Percentiles rank a stretch among this genome's conserved stretches.
These are phyloP conservation scores for Aristolochia contorta DNA, from an alignment of 164 flowering plant species.

Conservation along the genomic window DNA sequence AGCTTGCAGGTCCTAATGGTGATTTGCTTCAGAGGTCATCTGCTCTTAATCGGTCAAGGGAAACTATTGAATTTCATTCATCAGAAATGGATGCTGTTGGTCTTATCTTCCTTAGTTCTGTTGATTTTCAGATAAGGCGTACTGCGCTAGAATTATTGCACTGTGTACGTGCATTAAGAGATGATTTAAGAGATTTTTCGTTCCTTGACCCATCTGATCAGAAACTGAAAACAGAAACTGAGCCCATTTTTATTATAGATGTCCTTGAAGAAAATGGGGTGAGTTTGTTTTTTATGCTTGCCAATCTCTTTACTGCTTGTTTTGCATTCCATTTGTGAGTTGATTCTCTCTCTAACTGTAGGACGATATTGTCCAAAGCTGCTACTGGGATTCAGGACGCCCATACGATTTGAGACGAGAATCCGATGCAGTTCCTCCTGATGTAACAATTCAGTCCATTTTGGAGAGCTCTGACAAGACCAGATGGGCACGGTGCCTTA, in stretches of 20 bases:
- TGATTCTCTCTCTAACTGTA: slow-evolving; percentile 16
- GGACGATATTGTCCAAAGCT: slow-evolving; percentile 96
- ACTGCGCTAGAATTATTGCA: slow-evolving; percentile 90
- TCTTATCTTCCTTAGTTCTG: slow-evolving; percentile 87
- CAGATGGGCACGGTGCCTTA: slow-evolving; percentile 94
- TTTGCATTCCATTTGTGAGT: background rate
- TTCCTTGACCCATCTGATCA: slow-evolving; percentile 36
- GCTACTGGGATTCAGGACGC: slow-evolving; percentile 96
- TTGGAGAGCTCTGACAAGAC: slow-evolving; percentile 91
- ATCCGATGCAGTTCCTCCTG: slow-evolving; percentile 80
- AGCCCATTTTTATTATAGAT: slow-evolving; percentile 85
- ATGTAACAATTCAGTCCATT: slow-evolving; percentile 84
- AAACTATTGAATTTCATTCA: slow-evolving; percentile 62
- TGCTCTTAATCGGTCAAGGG: slow-evolving; percentile 45
- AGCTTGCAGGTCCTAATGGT: slow-evolving; percentile 28
- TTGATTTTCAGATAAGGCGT: slow-evolving; percentile 92
- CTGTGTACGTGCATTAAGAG: slow-evolving; percentile 88
- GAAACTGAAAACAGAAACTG: slow-evolving; percentile 50
- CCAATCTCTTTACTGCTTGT: background rate
- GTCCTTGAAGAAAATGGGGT: slow-evolving; percentile 99
- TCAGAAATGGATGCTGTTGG: slow-evolving; percentile 98
- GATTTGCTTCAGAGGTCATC: slow-evolving; percentile 37
- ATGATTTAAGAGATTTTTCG: slow-evolving; percentile 61
- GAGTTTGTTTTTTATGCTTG: slow-evolving; percentile 6
- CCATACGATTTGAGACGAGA: slow-evolving; percentile 89